Base-by-base conservation (phyloP, 2,329 filamentous ascomycete genomes). In the Bimuria novae-zelandiae region DNA sequence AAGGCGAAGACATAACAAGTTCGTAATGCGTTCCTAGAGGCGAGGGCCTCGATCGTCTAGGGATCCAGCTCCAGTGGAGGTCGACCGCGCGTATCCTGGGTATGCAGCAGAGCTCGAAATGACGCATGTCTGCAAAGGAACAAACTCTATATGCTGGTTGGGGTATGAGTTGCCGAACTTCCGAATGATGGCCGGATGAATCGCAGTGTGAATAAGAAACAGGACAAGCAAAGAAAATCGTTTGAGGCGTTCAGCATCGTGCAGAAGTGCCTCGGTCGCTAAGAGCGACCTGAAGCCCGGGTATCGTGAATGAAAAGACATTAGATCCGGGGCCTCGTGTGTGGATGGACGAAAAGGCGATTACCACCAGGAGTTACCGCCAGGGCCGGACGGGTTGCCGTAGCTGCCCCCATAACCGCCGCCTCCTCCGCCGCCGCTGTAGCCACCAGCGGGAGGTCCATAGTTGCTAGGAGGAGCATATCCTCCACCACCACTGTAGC, bases 331-430 rank as follows among this genome's bases (percentile, higher is more conserved):
- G 64, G 61, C 53, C 54, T 68, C 70, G 68, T 61, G 53, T 52
- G 52, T 57, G 67, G 58, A 59, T 64, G 60, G 58, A 47, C 17
- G 44, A 42, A 46, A 35, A 33, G 53, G 51, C 7, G 54, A 76
- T 69, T 84, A 84, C 82, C 82, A 90, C 88, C 88, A 90, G 63
- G 84, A 87, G 57, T 85, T 84, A 69, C 84, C 83, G 55, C 84
- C 84, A 49, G 74, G 79, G 61, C 82, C 82, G 61, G 82, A 81
- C 64, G 87, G 87, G 77, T 89, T 88, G 74, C 88, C 87, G 76
- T 89, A 89, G 75, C 84, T 77, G 60, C 76, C 79, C 54, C 76
- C 75, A 52, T 76, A 78, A 36, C 75, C 69, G 48, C 75, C 72
- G 51, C 5, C 30, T 6, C 78, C 78, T 45, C 70, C 68, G 46